A percentile compares a stretch with the other conserved stretches of the same genome.
These are phyloP conservation scores for Stagonosporopsis chrysanthemi DNA, from an alignment of 2,329 filamentous ascomycete species.

Conservation along the genomic window DNA sequence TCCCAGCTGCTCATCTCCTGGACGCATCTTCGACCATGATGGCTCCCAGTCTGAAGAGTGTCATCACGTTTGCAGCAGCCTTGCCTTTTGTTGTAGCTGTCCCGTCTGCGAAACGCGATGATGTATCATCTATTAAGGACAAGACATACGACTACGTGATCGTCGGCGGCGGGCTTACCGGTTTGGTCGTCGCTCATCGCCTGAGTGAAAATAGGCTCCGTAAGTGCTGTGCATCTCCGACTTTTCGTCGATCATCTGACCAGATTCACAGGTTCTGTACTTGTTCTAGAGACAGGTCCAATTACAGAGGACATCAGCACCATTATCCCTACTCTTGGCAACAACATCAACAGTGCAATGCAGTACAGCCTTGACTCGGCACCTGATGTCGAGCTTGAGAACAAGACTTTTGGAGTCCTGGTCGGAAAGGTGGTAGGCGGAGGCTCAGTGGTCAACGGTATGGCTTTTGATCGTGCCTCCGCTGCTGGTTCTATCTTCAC, in stretches of 20 bases:
- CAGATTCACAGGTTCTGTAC: slow-evolving; percentile 19
- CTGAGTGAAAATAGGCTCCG: slow-evolving; percentile 26
- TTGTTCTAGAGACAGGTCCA: slow-evolving; percentile 31
- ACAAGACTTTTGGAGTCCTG: slow-evolving; percentile 22
- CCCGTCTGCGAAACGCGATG: not conserved
- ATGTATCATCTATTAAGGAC: slow-evolving; percentile 1
- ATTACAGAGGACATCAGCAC: slow-evolving; percentile 20
- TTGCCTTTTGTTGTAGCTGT: slow-evolving; percentile 4
- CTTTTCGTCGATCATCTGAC: not conserved
- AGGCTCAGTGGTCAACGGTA: slow-evolving; percentile 24
- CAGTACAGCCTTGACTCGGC: slow-evolving; percentile 25
- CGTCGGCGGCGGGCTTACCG: slow-evolving; percentile 33
- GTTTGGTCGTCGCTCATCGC: slow-evolving; percentile 30
- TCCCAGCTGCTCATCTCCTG: not conserved
- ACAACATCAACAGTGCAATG: slow-evolving; percentile 19
- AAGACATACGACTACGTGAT: slow-evolving; percentile 35
- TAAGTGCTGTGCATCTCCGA: slow-evolving; percentile 1
- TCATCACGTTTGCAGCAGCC: slow-evolving; percentile 5
- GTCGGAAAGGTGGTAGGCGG: slow-evolving; percentile 43
- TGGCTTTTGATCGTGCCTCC: slow-evolving; percentile 43
- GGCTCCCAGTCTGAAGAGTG: slow-evolving; percentile 10
- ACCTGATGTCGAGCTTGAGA: slow-evolving; percentile 28
- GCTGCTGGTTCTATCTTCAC: slow-evolving; percentile 62
- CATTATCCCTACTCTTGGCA: slow-evolving; percentile 21
- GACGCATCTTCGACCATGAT: slow-evolving; percentile 2